Conservation (phyloP, 139 green algal species). For the Prasinococcaceae sp. region DNA sequence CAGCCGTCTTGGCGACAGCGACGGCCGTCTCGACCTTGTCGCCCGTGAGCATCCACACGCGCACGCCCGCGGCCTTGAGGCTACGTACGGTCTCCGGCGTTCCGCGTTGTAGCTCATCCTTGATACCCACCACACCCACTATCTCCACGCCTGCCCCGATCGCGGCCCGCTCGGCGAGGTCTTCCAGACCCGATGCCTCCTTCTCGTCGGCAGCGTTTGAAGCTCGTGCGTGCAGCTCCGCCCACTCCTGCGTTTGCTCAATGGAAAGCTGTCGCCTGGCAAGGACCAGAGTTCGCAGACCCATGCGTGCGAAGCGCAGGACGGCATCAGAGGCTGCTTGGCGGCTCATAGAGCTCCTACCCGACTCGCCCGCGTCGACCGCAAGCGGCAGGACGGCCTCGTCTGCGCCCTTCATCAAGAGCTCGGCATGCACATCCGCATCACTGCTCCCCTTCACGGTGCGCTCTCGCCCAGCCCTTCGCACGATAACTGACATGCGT, state of each 20-base stretch:
- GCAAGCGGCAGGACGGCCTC: neutral
- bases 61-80: constrained; percentile 29
- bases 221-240: too few relatives aligned
- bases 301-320: neutral
- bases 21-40: constrained; percentile 45
- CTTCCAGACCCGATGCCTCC: constrained; percentile 28
- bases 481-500: constrained; percentile 35
- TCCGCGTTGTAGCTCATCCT: constrained; percentile 19
- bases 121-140: constrained; percentile 8
- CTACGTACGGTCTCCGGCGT: neutral
- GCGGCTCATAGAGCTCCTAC: too few relatives aligned
- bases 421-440: neutral
- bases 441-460: neutral
- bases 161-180: constrained; percentile 31
- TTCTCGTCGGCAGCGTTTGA: neutral
- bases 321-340: neutral
- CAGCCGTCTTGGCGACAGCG: neutral
- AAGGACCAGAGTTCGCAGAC: constrained; percentile 6
- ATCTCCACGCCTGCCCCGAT: constrained; percentile 5
- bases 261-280: neutral
- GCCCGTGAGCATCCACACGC: constrained; percentile 48
- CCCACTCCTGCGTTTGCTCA: neutral
- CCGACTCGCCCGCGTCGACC: neutral
- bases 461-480: neutral
- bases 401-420: neutral